Evolutionary conservation across 768 basidiomycete genomes (phyloP).

Genomic region (Pluteus cervinus): DNA sequence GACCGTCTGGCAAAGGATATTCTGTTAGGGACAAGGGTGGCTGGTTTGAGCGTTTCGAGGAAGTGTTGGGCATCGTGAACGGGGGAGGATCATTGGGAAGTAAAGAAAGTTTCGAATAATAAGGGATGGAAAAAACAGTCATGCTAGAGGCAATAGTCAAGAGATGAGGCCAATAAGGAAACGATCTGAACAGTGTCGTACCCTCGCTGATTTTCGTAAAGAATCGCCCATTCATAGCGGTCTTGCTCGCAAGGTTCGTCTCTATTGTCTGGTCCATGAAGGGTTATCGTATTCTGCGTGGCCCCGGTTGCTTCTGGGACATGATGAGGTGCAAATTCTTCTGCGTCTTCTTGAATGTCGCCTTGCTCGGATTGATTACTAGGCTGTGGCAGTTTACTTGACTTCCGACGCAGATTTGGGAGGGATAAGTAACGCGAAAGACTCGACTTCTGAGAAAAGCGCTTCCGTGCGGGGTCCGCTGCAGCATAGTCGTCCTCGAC

Average conservation of each 20-base stretch:
- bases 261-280: conserved; percentile 21
- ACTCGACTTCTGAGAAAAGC: conserved; percentile 30
- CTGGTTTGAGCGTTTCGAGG: conserved; percentile 35
- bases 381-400: too few species aligned
- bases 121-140: conserved; percentile 65
- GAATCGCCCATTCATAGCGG: conserved; percentile 67
- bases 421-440: conserved; percentile 27
- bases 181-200: conserved; percentile 10
- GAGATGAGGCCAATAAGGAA: conserved; percentile 1
- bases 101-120: conserved; percentile 66
- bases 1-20: conserved; percentile 75
- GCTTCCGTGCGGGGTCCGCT: conserved; percentile 41
- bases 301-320: too few species aligned
- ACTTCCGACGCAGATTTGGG: conserved; percentile 17
- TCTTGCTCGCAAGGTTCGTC: conserved; percentile 32
- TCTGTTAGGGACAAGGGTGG: conserved; percentile 50
- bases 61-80: conserved; percentile 55
- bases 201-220: conserved; percentile 86
- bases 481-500: conserved; percentile 34
- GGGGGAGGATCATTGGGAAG: conserved; percentile 69
- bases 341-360: too few species aligned
- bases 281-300: conserved; percentile 23
- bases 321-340: too few species aligned
- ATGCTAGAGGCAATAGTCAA: conserved; percentile 27
- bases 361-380: too few species aligned